A percentile compares a stretch with the other conserved stretches of the same genome.
These are phyloP conservation scores for Oldenlandia corymbosa DNA, from an alignment of 257 asterid genomes.

Conservation along the genomic window DNA sequence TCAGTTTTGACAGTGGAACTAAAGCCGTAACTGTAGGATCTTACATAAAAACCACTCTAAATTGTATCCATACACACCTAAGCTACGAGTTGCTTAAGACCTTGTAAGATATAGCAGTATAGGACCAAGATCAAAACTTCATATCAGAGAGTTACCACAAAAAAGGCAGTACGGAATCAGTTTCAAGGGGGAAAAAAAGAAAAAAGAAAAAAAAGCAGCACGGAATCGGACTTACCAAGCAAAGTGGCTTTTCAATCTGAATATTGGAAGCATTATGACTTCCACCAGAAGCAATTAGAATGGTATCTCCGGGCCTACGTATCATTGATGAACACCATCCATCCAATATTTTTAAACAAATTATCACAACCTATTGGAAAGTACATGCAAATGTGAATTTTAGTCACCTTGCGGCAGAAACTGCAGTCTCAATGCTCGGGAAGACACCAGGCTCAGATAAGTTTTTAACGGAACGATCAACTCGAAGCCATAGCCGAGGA, in stretches of 20 bases:
- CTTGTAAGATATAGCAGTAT: background rate
- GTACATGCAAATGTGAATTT: constrained; percentile 15
- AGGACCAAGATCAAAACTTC: background rate
- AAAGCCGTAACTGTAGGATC: background rate
- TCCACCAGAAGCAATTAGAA: constrained; percentile 92
- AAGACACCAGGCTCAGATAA: constrained; percentile 64
- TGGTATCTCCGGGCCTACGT: constrained; percentile 94
- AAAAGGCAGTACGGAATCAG: background rate
- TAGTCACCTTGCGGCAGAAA: constrained; percentile 76
- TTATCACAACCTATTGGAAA: constrained; percentile 11
- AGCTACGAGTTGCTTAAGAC: background rate
- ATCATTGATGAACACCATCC: constrained; percentile 16
- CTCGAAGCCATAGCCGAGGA: constrained; percentile 93
- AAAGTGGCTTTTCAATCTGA: constrained; percentile 85
- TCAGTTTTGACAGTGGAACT: background rate
- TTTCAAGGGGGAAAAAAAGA: background rate
- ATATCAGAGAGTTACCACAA: too few species aligned
- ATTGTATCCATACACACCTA: background rate
- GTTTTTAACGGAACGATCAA: constrained; percentile 72
- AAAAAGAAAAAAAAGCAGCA: too few species aligned
- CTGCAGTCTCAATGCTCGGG: constrained; percentile 82
- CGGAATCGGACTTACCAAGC: constrained; percentile 64
- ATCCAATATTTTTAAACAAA: constrained; percentile 14
- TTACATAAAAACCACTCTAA: background rate
- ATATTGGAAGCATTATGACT: constrained; percentile 70